Evolutionary conservation across 805 yeast species (phyloP), one percentile per base, ranked within the genome.

Genomic region (Candida methanosorbosa): DNA sequence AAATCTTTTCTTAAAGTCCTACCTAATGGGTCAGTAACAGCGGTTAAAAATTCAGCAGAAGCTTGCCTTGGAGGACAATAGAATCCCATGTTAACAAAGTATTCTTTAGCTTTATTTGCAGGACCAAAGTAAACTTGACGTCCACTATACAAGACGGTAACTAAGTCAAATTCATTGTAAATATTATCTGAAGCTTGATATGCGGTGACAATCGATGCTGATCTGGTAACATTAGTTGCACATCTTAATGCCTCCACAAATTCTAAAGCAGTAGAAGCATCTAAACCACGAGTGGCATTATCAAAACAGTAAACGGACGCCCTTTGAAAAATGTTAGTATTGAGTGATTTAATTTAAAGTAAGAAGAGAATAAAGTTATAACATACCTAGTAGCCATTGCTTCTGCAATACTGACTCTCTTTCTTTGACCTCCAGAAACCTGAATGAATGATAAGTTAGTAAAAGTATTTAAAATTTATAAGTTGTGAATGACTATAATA

Each of bases 261-360:
- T 55, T 76, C 83, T 39, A 77, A 64, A 16, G 83, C 83, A 20
- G 83, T 76, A 9, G 83, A 76, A n/a, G 82, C 73, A 57, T 76
- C 83, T 44, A 76, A 63, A 56, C 83, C 83, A 59, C 82, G 68
- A 14, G 83, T 77, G 18, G 82, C 78, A 46, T 76, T 77, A 61
- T 76, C 83, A 70, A 78, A 76, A 44, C 80, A 74, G 45, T 71
- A 75, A 20, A 75, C 60, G 4, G 72, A 63, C 6, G 72, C 77
- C 40, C 70, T n/a, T n/a, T n/a, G n/a, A n/a, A n/a, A n/a, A n/a
- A n/a, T n/a, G n/a, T n/a, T n/a, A n/a, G n/a, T n/a, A n/a, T n/a
- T n/a, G n/a, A n/a, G n/a, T n/a, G n/a, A n/a, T n/a, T n/a, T n/a
- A n/a, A n/a, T n/a, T n/a, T n/a, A n/a, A n/a, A n/a, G n/a, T n/a